Base-by-base conservation (phyloP, 2,329 filamentous ascomycete species). In the Lachnellula arida region DNA sequence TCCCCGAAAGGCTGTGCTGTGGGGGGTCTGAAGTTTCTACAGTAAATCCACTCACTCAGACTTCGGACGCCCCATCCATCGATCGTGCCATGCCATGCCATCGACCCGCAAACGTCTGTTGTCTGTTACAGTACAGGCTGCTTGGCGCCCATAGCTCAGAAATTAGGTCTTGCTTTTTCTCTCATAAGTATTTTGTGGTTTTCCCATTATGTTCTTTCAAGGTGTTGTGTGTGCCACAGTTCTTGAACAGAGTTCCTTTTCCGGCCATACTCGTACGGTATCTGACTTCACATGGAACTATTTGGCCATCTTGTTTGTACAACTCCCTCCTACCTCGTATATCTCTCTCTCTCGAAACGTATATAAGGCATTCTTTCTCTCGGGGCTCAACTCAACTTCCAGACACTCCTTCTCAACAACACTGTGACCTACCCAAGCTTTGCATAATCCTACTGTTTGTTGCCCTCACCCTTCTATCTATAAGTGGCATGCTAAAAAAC, bases 101-200 rank as follows among this genome's bases (percentile, higher is more conserved):
- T 23, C 22, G 22, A 43, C 51, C 55, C 55, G 44, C 57, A 59
- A 55, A 48, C 53, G 44, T 51, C 19, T 19, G 19, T 19, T 19
- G 19, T 57, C 57, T 60, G 60, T 58, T 59, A 60, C 60, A 61
- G 58, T 59, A 60, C 60, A 61, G 58, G 61, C 59, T 55, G 46
- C 56, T 62, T 56, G 61, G 59, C 55, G 61, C 58, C 61, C 60
- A 62, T 60, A 64, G 56, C 61, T 64, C 56, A 59, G 48, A 42
- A 46, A 49, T 62, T 34, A 23, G 43, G 17, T 53, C 37, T 42
- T 54, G 40, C 51, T 52, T 48, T 54, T 48, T 54, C 46, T 57
- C 60, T 60, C 56, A 62, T 64, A 62, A 61, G 59, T 62, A 60
- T 58, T 59, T 60, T 62, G 49, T 58, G 50, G 49, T 56, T 56